Percentiles rank a stretch among this genome's conserved stretches.
phyloP scores from a whole-genome alignment of 176 grass and related monocot species.

The Oryza officinalis region DNA sequence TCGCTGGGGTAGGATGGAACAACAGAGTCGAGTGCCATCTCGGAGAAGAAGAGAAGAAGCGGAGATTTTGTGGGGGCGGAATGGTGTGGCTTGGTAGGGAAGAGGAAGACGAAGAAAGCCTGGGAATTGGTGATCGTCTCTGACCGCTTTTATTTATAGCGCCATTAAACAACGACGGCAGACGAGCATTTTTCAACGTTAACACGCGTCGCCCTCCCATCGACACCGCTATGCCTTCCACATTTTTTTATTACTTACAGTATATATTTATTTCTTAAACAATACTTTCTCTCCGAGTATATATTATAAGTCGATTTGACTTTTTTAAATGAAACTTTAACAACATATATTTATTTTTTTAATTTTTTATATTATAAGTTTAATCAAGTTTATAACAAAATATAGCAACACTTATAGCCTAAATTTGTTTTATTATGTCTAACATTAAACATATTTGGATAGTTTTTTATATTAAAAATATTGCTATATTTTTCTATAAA shows the following conservation, averaged over 20 bases:
- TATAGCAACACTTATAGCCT: too few relatives aligned
- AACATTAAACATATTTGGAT: too few relatives aligned
- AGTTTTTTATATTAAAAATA: too few relatives aligned
- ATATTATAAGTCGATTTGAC: too few relatives aligned
- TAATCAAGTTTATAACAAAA: too few relatives aligned
- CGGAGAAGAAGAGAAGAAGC: background rate
- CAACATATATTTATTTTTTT: too few relatives aligned
- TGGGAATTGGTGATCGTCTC: background rate
- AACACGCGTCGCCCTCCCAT: slow-evolving; percentile 31
- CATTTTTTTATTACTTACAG: too few relatives aligned
- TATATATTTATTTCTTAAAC: background rate
- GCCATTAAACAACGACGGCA: slow-evolving; percentile 45
- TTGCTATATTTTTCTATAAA: too few relatives aligned
- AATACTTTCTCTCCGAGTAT: too few relatives aligned
- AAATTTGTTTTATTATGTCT: too few relatives aligned
- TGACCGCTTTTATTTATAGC: slow-evolving; percentile 53
- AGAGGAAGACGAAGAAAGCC: background rate
- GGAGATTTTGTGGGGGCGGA: background rate
- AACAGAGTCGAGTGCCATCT: slow-evolving; percentile 50
- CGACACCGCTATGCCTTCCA: background rate
- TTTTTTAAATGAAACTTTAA: too few relatives aligned
- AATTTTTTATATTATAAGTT: too few relatives aligned
- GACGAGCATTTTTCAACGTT: slow-evolving; percentile 40
- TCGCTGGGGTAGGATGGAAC: slow-evolving; percentile 5
- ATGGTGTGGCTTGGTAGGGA: background rate